Evolutionary conservation across 306 rosid species (phyloP), one percentile per base, ranked within the genome.

Genomic region (Prunus kanzakura): DNA sequence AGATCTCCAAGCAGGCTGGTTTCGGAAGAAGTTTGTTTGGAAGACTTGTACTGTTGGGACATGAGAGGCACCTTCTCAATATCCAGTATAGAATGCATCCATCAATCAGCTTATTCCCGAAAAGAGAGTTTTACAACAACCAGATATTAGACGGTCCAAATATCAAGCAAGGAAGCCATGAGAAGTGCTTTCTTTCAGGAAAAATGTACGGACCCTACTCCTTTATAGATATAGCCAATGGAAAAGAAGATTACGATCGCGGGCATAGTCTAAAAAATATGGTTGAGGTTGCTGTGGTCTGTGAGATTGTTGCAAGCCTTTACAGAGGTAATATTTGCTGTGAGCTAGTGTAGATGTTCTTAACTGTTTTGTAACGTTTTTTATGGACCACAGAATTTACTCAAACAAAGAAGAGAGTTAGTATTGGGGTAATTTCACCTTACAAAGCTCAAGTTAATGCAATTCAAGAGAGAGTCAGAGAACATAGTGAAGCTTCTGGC

Each of bases 401-500:
- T 22, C 56, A 30, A 23, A 84, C 77, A 27, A 83, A 55, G 54
- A 86, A 72, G 79, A 86, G 73, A 79, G 79, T 84, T 12, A 86
- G 91, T 78, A 69, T 90, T 63, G 96, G 96, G 69, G 67, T 90
- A 16, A 86, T 90, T 81, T 88, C 95, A 60, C 88, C 92, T 4
- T 88, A 90, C 45, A 83, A 79, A 15, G 88, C 86, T 38, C 92
- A 88, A 43, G 89, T 88, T 3, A 13, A 1, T 51, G 96, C 76
- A 74, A 86, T 88, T 73, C 64, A 85, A 23, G 71, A 84, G 71
- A 83, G 75, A 76, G 46, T 90, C 22, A 71, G 60, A 79, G 20
- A 73, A 25, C 82, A 79, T 62, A 41, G 12, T 54, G 25, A 18
- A 1, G 62, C 10, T 68, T 73, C 74, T 11, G 77, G 75, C 49